Evolutionary conservation across 768 basidiomycete genomes (phyloP).

Genomic region (Gymnopilus junonius): DNA sequence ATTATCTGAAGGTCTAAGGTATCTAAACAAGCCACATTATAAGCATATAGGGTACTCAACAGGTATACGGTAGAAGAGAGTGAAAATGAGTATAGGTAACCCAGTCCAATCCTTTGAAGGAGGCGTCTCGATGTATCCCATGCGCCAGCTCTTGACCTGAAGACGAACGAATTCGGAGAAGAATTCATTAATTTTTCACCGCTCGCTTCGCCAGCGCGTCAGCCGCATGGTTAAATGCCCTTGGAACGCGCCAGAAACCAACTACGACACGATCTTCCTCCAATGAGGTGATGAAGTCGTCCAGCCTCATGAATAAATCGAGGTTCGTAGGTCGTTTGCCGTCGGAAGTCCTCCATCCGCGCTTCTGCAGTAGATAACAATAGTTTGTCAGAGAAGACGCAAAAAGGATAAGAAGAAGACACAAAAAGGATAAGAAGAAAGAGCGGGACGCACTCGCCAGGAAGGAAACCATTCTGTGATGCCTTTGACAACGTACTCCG

Average conservation of each 20-base stretch:
- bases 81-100: no score
- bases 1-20: no score
- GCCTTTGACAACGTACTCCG: constrained; percentile 11
- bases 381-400: background rate
- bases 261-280: constrained; percentile 23
- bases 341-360: background rate
- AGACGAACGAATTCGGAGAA: no score
- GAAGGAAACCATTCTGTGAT: constrained; percentile 14
- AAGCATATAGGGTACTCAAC: no score
- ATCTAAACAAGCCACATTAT: no score
- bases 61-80: no score
- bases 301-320: constrained; percentile 32
- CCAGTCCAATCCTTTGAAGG: no score
- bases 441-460: background rate
- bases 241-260: constrained; percentile 26
- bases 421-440: background rate
- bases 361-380: no score
- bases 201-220: background rate
- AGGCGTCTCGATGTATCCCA: no score
- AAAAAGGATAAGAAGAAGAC: background rate
- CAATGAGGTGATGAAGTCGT: constrained; percentile 13
- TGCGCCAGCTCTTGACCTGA: no score
- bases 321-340: constrained; percentile 25
- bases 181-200: no score
- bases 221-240: background rate